Evolutionary conservation across 1,139 yeast species (phyloP).

Genomic region (Candida anutae): DNA sequence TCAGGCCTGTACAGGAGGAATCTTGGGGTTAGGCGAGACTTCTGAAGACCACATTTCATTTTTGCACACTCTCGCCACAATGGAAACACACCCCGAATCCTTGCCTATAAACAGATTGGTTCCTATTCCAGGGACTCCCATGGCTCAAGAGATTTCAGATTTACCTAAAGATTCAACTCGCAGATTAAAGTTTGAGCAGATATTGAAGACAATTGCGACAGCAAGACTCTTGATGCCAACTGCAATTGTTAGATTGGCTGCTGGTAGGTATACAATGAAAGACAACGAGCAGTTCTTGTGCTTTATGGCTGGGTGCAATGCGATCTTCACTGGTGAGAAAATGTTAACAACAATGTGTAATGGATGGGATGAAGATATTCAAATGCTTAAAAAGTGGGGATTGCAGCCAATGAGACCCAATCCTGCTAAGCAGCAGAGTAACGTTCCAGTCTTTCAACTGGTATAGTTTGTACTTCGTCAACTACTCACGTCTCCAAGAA

Average conservation of each 20-base stretch:
- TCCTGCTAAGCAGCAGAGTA: not conserved
- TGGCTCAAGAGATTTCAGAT: conserved; percentile 46
- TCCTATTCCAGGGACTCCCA: conserved; percentile 75
- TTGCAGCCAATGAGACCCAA: conserved; percentile 49
- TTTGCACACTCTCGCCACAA: conserved; percentile 56
- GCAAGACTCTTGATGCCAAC: conserved; percentile 71
- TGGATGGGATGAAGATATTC: conserved; percentile 78
- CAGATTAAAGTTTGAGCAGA: conserved; percentile 49
- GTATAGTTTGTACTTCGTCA: too few relatives aligned
- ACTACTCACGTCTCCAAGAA: too few relatives aligned
- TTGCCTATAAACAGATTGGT: conserved; percentile 74
- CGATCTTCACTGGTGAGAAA: conserved; percentile 73
- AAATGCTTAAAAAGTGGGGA: conserved; percentile 66
- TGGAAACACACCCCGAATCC: conserved; percentile 69
- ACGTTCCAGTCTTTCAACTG: not conserved
- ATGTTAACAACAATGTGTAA: conserved; percentile 81
- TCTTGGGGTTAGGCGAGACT: conserved; percentile 72
- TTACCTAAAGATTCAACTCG: conserved; percentile 31
- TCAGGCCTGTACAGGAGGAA: conserved; percentile 74
- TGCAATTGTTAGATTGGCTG: conserved; percentile 66
- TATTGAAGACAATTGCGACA: conserved; percentile 65
- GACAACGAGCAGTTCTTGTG: conserved; percentile 70
- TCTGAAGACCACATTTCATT: conserved; percentile 65
- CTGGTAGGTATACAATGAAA: conserved; percentile 77
- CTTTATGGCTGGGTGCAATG: conserved; percentile 74